phyloP scores from a whole-genome alignment of 2,329 filamentous ascomycete species.

The Tetracladium maxilliforme region DNA sequence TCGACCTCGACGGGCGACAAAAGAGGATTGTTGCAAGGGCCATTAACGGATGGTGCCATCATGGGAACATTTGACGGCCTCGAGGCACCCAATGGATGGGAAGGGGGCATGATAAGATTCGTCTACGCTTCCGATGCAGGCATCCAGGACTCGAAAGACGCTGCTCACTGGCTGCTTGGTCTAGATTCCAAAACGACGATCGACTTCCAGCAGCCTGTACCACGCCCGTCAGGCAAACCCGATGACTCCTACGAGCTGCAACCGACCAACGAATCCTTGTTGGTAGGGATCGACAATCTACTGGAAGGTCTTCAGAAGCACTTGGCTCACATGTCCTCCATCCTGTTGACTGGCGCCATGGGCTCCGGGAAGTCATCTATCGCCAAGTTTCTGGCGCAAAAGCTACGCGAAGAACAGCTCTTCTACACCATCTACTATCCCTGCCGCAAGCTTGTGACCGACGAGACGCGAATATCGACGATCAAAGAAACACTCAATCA shows the following conservation, averaged over 20 bases:
- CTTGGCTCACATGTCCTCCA: slow-evolving; percentile 73
- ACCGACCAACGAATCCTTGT: slow-evolving; percentile 13
- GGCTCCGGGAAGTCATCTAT: slow-evolving; percentile 84
- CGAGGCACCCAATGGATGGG: slow-evolving; percentile 46
- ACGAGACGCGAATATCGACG: slow-evolving; percentile 77
- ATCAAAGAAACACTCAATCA: slow-evolving; percentile 81
- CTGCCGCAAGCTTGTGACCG: slow-evolving; percentile 75
- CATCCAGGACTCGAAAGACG: no score
- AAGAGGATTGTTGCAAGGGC: slow-evolving; percentile 61
- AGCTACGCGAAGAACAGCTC: slow-evolving; percentile 55
- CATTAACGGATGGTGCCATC: slow-evolving; percentile 78
- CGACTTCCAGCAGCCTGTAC: slow-evolving; percentile 62
- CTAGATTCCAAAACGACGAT: slow-evolving; percentile 60
- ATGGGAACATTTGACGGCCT: slow-evolving; percentile 42
- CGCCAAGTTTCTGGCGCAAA: slow-evolving; percentile 59
- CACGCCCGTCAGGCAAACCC: slow-evolving; percentile 42
- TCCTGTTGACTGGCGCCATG: slow-evolving; percentile 75
- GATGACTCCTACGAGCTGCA: no score
- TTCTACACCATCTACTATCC: slow-evolving; percentile 79
- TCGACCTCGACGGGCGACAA: slow-evolving; percentile 34
- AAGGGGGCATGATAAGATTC: slow-evolving; percentile 73
- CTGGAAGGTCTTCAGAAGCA: slow-evolving; percentile 61
- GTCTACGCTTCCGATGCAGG: slow-evolving; percentile 20
- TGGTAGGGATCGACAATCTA: slow-evolving; percentile 76
- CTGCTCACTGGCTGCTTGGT: slow-evolving; percentile 58